Percentiles rank a stretch among this genome's conserved stretches.
These are phyloP conservation scores for Nicotiana paniculata DNA, from an alignment of 257 asterid species.

Conservation along the genomic window DNA sequence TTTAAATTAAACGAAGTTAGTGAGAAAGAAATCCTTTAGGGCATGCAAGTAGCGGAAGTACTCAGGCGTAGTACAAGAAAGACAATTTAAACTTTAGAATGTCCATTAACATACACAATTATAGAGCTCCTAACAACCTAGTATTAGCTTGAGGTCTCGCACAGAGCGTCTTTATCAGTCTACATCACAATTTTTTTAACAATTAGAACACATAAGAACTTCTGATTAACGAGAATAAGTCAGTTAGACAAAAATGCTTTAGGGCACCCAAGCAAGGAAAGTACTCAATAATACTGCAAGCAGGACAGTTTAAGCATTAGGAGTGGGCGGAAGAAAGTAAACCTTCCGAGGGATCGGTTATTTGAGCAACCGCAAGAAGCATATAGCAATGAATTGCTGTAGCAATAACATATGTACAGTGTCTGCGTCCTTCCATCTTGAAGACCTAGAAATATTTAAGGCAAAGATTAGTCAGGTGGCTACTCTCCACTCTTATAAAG, in stretches of 20 bases:
- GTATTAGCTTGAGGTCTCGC: not conserved
- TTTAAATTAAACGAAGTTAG: not conserved
- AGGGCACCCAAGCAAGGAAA: not conserved
- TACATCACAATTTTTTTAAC: not conserved
- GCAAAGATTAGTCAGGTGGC: not conserved
- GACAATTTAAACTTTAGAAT: not conserved
- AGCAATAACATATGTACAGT: slow-evolving; percentile 1
- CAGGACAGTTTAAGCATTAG: not conserved
- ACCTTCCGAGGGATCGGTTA: slow-evolving; percentile 28
- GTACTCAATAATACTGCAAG: not conserved
- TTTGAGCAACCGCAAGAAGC: slow-evolving; percentile 11
- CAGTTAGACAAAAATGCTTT: not conserved
- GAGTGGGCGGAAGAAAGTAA: not conserved
- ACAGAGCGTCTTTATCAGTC: not conserved
- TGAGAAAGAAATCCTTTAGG: not conserved
- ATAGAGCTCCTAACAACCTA: too few relatives aligned
- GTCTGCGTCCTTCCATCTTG: slow-evolving; percentile 11
- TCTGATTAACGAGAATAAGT: not conserved
- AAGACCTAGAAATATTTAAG: not conserved
- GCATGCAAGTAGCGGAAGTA: not conserved
- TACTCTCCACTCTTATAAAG: not conserved
- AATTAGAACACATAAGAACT: not conserved
- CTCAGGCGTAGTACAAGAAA: not conserved
- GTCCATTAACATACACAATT: not conserved
- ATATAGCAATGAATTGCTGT: slow-evolving; percentile 7